Conservation (phyloP, 208 protist genomes). For the Crithidia brevicula region DNA sequence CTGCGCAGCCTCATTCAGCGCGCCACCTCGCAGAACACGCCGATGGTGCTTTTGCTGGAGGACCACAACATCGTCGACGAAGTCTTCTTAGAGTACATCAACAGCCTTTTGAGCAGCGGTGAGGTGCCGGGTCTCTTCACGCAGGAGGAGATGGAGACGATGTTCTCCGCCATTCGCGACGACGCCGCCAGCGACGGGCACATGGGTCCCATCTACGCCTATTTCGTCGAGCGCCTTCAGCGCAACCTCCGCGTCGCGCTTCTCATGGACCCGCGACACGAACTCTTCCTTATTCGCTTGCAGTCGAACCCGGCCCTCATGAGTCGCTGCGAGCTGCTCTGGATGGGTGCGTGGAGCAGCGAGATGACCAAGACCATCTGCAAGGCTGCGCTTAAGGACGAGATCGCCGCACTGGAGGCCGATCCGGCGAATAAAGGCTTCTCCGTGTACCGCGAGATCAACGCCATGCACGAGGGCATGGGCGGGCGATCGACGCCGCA, state of each 20-base stretch:
- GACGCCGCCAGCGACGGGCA: constrained; percentile 85
- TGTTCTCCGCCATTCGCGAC: constrained; percentile 91
- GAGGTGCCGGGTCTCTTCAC: constrained; percentile 96
- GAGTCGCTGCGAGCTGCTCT: constrained; percentile 94
- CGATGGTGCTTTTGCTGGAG: constrained; percentile 97
- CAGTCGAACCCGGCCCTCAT: constrained; percentile 96
- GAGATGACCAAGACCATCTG: constrained; percentile 88
- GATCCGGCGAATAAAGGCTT: constrained; percentile 76
- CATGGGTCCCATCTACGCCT: constrained; percentile 81
- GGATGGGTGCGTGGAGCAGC: constrained; percentile 94
- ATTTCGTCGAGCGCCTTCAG: constrained; percentile 88
- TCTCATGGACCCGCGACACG: constrained; percentile 92
- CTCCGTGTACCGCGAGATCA: constrained; percentile 83
- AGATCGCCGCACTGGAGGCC: constrained; percentile 71
- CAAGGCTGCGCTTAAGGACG: constrained; percentile 72
- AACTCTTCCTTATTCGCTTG: constrained; percentile 88
- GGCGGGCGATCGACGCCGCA: constrained; percentile 74
- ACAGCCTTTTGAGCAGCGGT: constrained; percentile 92
- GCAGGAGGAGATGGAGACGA: constrained; percentile 96
- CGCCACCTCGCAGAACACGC: constrained; percentile 77
- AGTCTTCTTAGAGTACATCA: constrained; percentile 97
- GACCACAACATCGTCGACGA: constrained; percentile 97
- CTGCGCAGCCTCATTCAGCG: constrained; percentile 81
- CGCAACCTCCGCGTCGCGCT: constrained; percentile 94
- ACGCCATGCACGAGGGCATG: constrained; percentile 83